Evolutionary conservation across 805 yeast species (phyloP).

Genomic region (Yarrowia osloensis): DNA sequence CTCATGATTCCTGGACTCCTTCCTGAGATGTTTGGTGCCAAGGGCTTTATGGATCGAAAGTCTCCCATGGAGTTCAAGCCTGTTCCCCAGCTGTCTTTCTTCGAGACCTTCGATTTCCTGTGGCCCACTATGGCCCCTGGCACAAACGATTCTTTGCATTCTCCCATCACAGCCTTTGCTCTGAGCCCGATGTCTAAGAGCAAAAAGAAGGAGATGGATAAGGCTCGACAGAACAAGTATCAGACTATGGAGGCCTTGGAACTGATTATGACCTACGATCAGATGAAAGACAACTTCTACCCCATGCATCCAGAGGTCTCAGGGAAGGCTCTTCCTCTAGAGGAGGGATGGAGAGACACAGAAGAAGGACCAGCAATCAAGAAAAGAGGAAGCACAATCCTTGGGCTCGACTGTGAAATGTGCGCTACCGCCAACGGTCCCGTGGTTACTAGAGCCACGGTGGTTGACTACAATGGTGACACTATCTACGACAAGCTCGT

Average conservation of each 20-base stretch:
- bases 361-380: conserved; percentile 47
- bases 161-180: conserved; percentile 57
- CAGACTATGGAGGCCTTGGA: conserved; percentile 49
- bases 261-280: conserved; percentile 53
- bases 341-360: conserved; percentile 58
- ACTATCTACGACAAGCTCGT: conserved; percentile 73
- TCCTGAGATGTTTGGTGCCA: conserved; percentile 48
- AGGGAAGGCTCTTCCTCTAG: conserved; percentile 34
- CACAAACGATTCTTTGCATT: conserved; percentile 55
- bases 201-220: conserved; percentile 51
- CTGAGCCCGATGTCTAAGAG: conserved; percentile 58
- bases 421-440: conserved; percentile 63
- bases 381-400: conserved; percentile 58
- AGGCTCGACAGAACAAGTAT: conserved; percentile 40
- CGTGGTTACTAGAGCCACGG: conserved; percentile 74
- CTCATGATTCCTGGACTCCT: conserved; percentile 68
- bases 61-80: conserved; percentile 32
- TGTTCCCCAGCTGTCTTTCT: conserved; percentile 40
- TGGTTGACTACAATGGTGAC: conserved; percentile 63
- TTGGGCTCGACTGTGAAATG: conserved; percentile 94
- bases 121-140: conserved; percentile 69
- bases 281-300: conserved; percentile 53
- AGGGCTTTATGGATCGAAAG: background rate
- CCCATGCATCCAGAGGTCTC: conserved; percentile 57
- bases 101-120: conserved; percentile 48